Evolutionary conservation across 495 filamentous ascomycete genomes (phyloP), one percentile per base, ranked within the genome.

Genomic region (Cercophora samala): DNA sequence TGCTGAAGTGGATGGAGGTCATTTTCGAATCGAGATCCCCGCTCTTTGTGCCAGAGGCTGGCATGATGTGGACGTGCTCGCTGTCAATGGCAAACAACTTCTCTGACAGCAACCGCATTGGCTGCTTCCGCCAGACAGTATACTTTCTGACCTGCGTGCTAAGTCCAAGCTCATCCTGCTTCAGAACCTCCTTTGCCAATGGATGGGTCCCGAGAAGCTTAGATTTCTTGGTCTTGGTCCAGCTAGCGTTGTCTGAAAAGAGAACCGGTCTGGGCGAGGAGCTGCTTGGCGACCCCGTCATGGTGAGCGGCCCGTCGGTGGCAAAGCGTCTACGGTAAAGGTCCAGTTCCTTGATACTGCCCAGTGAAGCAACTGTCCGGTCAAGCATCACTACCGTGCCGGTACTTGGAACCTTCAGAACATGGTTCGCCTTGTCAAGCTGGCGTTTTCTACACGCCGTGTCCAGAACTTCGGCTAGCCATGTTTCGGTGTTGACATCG

Each of bases 1-100:
- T 93, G 69, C 88, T 91, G 77, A 97, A 97, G 64, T 93, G 92
- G 60, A 98, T 90, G 32, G 92, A 93, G 15, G 92, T 92, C 19
- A 91, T 92, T 78, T 97, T 98, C 21, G 85, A 83, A 79, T 83
- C 88, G 0, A 85, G 87, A 42, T 87, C 85, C 29, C 84, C 82
- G 61, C 83, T 78, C 70, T 86, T 87, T 37, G 83, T 84, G 26
- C 81, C 78, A 4, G 83, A 84, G 0, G 83, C 82, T 4, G 95
- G 93, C 83, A 96, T 90, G 70, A 98, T 93, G 77, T 97, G 95
- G 75, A 99, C 86, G 71, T 96, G 97, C 74, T 99, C 95, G 58
- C 92, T 92, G 73, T 98, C 95, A 68, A 99, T 92, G 6, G 91
- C 89, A 25, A 99, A 82, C 17, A 96, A 87, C 52, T 91, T 88